Base-by-base conservation (phyloP, 2,329 filamentous ascomycete genomes). In the Hansfordia pulvinata region DNA sequence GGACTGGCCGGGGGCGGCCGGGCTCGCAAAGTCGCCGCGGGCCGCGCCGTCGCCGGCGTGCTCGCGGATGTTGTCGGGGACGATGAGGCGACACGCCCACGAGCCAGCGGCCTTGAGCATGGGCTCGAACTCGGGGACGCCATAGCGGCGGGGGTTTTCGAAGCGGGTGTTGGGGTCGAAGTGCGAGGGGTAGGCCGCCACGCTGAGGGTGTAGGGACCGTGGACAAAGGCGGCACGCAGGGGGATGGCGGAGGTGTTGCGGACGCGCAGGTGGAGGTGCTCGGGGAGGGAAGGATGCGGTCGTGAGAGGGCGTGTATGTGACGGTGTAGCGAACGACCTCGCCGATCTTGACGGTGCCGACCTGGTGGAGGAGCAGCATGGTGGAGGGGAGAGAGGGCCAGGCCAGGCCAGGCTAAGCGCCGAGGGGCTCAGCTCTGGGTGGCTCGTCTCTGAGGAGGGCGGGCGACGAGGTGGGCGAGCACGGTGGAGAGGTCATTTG, bases 201-300 rank as follows among this genome's bases (percentile, higher is more conserved):
- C 78, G 43, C 84, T 85, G 19, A 96, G 67, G 1, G 77, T 92
- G 49, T 98, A 98, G 2, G 90, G 90, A 0, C 90, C 90, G 54
- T 94, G 90, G 28, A 98, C 77, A 50, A 94, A 98, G 30, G 90
- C 90, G 28, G 90, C 90, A 44, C 90, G 82, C 20, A 96, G 63
- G 10, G 90, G 82, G 36, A 93, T 82, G 30, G 83, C 79, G 20
- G 81, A 90, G 8, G 82, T 86, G 53, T 98, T 98, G 50, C 82
- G 88, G 49, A 98, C 76, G 41, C 82, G 84, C 23, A 98, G 70
- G 53, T 83, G 72, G 19, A 98, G 71, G 41, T 74, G 66, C 37
- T 78, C 62, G 16, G 88, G 4, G 83, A 78, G 4, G 90, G 90
- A 3, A 93, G 67, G 46, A 94, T 92, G 39, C 83, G 83, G 53